These are phyloP conservation scores for Penicillium ucsense DNA, from an alignment of 495 filamentous ascomycete species.

Conservation along the genomic window DNA sequence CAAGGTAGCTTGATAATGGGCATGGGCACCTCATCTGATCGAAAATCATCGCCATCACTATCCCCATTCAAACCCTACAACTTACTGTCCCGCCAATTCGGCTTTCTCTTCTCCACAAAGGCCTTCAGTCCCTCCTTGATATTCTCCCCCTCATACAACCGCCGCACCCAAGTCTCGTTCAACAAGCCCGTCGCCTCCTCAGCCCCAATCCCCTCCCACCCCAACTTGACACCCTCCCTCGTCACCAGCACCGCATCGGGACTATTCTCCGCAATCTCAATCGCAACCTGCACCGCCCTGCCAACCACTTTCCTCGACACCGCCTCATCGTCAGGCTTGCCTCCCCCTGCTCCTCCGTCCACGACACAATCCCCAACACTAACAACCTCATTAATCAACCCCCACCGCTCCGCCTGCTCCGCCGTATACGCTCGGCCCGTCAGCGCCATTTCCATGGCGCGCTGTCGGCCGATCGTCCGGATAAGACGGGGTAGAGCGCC, in stretches of 20 bases:
- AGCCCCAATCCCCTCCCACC: slow-evolving; percentile 59
- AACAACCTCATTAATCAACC: slow-evolving; percentile 60
- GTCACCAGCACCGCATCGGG: slow-evolving; percentile 67
- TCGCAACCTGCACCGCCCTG: slow-evolving; percentile 44
- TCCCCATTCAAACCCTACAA: slow-evolving; percentile 31
- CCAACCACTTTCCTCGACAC: slow-evolving; percentile 23
- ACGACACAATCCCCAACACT: slow-evolving; percentile 11
- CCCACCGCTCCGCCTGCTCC: slow-evolving; percentile 54
- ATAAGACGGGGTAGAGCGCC: slow-evolving; percentile 66
- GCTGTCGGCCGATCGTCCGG: slow-evolving; percentile 53
- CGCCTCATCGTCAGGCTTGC: slow-evolving; percentile 30
- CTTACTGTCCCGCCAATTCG: slow-evolving; percentile 70
- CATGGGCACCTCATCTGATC: too few species aligned
- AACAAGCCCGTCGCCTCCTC: slow-evolving; percentile 54
- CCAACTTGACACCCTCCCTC: slow-evolving; percentile 58
- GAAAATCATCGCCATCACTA: too few species aligned
- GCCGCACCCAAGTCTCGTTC: slow-evolving; percentile 46
- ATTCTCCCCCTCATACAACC: slow-evolving; percentile 65
- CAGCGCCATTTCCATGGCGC: slow-evolving; percentile 67
- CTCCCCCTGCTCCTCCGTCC: too few species aligned
- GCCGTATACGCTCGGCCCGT: slow-evolving; percentile 52
- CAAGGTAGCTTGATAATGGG: too few species aligned
- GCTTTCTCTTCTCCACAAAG: slow-evolving; percentile 75
- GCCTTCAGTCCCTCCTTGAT: slow-evolving; percentile 68
- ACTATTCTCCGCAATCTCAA: slow-evolving; percentile 43